Percentiles rank a stretch among this genome's conserved stretches.
Conservation (phyloP, 495 filamentous ascomycete species). For the Filosporella fistucella region DNA sequence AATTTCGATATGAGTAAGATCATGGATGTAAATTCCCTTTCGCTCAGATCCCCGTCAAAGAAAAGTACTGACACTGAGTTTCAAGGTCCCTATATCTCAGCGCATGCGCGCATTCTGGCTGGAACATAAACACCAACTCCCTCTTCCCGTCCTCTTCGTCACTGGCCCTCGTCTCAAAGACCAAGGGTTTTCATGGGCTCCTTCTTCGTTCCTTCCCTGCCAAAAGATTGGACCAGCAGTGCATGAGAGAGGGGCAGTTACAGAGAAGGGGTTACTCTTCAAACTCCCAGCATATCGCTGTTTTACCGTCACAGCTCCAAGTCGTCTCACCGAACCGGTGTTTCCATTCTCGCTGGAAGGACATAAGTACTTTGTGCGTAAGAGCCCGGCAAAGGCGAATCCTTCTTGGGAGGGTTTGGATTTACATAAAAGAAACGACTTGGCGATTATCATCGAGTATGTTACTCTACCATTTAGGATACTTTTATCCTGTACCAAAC, state of each 20-base stretch:
- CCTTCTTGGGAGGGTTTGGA: constrained; percentile 2
- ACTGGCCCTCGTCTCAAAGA: background rate
- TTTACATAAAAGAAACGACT: background rate
- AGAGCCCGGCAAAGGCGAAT: constrained; percentile 2
- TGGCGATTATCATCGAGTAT: constrained; percentile 5
- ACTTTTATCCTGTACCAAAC: background rate
- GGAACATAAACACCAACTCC: background rate
- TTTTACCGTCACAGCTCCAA: background rate
- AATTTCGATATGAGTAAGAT: constrained; percentile 4
- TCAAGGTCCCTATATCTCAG: background rate
- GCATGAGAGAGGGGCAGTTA: background rate
- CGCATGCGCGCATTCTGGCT: constrained; percentile 5
- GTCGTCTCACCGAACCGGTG: background rate
- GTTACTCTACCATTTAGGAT: background rate
- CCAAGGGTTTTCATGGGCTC: constrained; percentile 2
- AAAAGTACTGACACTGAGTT: background rate
- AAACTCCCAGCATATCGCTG: background rate
- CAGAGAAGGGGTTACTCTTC: background rate
- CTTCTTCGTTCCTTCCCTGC: background rate
- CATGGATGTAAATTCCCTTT: background rate
- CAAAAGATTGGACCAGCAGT: background rate
- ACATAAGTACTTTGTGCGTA: constrained; percentile 4
- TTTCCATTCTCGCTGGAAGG: constrained; percentile 1
- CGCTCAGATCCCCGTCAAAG: too few relatives aligned
- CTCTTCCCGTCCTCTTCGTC: background rate